Conservation (phyloP, 1,284 basidiomycete genomes). For the Pulveroboletus sp. region DNA sequence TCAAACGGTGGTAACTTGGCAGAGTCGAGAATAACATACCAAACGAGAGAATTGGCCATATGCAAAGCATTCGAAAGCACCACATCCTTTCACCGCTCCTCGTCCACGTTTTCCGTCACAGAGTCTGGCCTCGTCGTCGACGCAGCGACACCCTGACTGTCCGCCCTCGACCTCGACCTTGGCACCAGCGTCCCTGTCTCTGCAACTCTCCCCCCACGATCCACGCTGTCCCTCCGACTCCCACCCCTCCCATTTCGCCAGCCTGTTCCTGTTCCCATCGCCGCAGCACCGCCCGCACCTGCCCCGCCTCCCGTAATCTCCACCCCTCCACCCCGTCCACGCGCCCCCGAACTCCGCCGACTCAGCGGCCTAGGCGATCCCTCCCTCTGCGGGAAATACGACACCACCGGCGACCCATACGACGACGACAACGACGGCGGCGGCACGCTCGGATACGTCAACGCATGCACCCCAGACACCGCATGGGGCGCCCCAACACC, state of each 20-base stretch:
- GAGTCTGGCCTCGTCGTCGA: not conserved
- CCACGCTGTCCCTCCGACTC: slow-evolving; percentile 59
- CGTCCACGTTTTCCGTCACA: not conserved
- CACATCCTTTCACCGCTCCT: slow-evolving; percentile 1
- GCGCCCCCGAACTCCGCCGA: slow-evolving; percentile 50
- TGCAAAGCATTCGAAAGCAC: not conserved
- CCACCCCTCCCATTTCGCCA: slow-evolving; percentile 41
- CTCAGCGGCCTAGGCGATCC: slow-evolving; percentile 52
- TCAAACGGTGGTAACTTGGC: too few relatives aligned
- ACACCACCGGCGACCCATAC: slow-evolving; percentile 60
- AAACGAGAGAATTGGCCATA: too few relatives aligned
- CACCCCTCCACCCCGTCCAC: slow-evolving; percentile 42
- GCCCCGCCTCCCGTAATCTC: slow-evolving; percentile 34
- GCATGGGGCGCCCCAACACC: slow-evolving; percentile 36
- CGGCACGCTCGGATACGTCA: slow-evolving; percentile 66
- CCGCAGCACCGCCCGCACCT: not conserved
- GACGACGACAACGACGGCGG: slow-evolving; percentile 70
- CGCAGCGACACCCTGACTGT: slow-evolving; percentile 40
- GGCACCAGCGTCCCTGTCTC: slow-evolving; percentile 60
- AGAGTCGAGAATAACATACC: too few relatives aligned
- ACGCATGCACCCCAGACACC: slow-evolving; percentile 33
- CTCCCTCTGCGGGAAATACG: slow-evolving; percentile 48
- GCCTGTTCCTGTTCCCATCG: not conserved
- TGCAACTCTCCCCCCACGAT: slow-evolving; percentile 61
- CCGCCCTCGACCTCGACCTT: slow-evolving; percentile 44